phyloP scores from a whole-genome alignment of 805 yeast genomes.

The Monosporozyma solicola region DNA sequence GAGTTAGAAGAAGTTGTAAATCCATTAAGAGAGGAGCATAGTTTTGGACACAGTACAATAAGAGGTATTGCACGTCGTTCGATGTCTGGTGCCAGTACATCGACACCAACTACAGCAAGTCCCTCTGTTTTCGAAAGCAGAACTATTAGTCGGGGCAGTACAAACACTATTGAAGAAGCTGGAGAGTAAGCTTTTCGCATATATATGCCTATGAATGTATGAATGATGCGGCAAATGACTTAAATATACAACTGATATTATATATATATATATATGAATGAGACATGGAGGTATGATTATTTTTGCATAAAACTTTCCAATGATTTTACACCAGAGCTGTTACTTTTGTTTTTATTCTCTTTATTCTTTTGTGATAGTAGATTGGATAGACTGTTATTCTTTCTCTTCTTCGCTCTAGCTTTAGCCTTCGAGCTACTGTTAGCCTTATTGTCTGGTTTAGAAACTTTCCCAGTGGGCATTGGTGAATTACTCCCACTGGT shows the following conservation, averaged over 20 bases:
- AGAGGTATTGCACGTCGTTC: conserved; percentile 21
- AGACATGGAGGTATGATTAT: not conserved
- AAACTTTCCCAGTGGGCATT: not conserved
- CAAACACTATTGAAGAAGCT: not conserved
- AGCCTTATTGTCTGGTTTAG: not conserved
- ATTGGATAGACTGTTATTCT: conserved; percentile 35
- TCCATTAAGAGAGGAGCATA: conserved; percentile 13
- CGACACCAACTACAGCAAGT: not conserved
- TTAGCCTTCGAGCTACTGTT: conserved; percentile 23
- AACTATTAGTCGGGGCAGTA: not conserved
- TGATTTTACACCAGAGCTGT: conserved; percentile 27
- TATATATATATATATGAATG: not conserved
- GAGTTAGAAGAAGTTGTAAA: conserved; percentile 13
- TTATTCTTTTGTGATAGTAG: conserved; percentile 37
- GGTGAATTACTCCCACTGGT: not conserved
- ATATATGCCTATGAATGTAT: not conserved
- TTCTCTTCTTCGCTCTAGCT: conserved; percentile 40
- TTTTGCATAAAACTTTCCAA: conserved; percentile 42
- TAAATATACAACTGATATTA: not conserved
- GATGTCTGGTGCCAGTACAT: conserved; percentile 12
- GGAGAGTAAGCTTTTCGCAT: not conserved
- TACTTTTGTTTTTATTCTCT: conserved; percentile 23
- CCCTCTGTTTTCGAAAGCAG: not conserved
- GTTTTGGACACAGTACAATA: conserved; percentile 2
- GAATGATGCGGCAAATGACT: not conserved